Evolutionary conservation across 345 rosid genomes (phyloP).

Genomic region (Ceriops decandra): DNA sequence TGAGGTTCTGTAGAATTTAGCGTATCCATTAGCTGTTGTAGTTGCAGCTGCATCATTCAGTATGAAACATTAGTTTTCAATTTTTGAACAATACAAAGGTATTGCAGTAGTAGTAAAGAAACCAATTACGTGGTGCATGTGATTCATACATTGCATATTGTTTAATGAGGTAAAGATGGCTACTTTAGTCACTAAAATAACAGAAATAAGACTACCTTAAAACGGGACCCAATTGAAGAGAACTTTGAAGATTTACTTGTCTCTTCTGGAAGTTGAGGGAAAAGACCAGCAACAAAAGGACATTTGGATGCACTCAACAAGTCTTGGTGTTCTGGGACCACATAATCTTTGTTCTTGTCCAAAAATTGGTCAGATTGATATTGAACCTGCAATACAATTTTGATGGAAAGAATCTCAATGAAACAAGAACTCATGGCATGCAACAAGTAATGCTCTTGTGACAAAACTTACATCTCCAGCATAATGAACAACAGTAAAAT

Average conservation of each 20-base stretch:
- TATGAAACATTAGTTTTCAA: constrained; percentile 20
- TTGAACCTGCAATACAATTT: constrained; percentile 52
- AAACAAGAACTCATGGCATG: background rate
- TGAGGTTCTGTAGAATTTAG: constrained; percentile 93
- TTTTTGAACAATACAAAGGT: constrained; percentile 1
- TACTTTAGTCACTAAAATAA: constrained; percentile 2
- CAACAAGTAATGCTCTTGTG: background rate
- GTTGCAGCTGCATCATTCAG: constrained; percentile 71
- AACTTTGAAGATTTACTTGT: constrained; percentile 87
- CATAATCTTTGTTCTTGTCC: constrained; percentile 98
- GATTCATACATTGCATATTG: background rate
- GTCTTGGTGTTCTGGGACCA: constrained; percentile 93
- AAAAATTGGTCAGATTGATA: constrained; percentile 93
- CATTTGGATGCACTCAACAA: constrained; percentile 72
- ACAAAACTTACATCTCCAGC: constrained; percentile 78
- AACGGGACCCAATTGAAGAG: constrained; percentile 91
- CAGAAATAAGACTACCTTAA: constrained; percentile 52
- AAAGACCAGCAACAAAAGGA: constrained; percentile 84
- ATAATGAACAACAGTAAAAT: constrained; percentile 83
- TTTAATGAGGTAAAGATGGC: background rate
- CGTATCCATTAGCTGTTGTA: constrained; percentile 83
- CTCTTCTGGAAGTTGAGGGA: constrained; percentile 87
- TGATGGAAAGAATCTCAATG: background rate
- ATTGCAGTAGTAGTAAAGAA: constrained; percentile 5
- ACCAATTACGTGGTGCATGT: background rate